Evolutionary conservation across 2,329 filamentous ascomycete genomes (phyloP).

Genomic region (Neofusicoccum sp.): DNA sequence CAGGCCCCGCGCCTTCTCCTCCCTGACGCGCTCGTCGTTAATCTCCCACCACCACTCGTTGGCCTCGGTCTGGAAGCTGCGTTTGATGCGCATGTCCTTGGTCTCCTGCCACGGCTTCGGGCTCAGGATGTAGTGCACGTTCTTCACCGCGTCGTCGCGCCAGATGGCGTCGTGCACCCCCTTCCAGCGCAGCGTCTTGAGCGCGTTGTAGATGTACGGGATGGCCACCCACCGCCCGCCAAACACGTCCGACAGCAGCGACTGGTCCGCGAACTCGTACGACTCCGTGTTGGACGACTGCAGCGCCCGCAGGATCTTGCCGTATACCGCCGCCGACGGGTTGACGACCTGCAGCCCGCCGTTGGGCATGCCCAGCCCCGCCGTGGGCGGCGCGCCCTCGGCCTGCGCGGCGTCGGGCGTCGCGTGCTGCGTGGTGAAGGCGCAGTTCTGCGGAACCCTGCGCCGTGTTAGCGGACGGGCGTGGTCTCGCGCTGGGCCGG

Average conservation of each 20-base stretch:
- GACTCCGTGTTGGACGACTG: slow-evolving; percentile 42
- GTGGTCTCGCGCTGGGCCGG: not conserved
- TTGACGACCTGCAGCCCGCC: slow-evolving; percentile 62
- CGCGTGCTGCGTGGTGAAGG: slow-evolving; percentile 58
- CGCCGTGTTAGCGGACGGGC: not conserved
- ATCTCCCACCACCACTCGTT: slow-evolving; percentile 59
- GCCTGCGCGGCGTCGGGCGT: slow-evolving; percentile 52
- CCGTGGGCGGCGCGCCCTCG: slow-evolving; percentile 48
- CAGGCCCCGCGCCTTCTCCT: slow-evolving; percentile 50
- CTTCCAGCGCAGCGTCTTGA: slow-evolving; percentile 58
- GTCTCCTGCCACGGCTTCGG: slow-evolving; percentile 64
- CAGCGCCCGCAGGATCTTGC: slow-evolving; percentile 51
- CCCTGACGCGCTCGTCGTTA: slow-evolving; percentile 48
- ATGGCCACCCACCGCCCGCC: slow-evolving; percentile 57
- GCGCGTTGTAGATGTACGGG: slow-evolving; percentile 61
- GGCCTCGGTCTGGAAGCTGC: slow-evolving; percentile 33
- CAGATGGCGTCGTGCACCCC: slow-evolving; percentile 60
- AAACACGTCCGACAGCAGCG: slow-evolving; percentile 57
- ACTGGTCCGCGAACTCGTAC: slow-evolving; percentile 63
- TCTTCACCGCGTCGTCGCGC: slow-evolving; percentile 60
- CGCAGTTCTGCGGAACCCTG: slow-evolving; percentile 58
- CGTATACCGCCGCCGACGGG: slow-evolving; percentile 53
- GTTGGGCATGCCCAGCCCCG: slow-evolving; percentile 59
- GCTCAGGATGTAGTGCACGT: slow-evolving; percentile 61
- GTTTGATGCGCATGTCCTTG: slow-evolving; percentile 35